Base-by-base conservation (phyloP, 2,329 filamentous ascomycete species). In the Ceratocystis papillata region DNA sequence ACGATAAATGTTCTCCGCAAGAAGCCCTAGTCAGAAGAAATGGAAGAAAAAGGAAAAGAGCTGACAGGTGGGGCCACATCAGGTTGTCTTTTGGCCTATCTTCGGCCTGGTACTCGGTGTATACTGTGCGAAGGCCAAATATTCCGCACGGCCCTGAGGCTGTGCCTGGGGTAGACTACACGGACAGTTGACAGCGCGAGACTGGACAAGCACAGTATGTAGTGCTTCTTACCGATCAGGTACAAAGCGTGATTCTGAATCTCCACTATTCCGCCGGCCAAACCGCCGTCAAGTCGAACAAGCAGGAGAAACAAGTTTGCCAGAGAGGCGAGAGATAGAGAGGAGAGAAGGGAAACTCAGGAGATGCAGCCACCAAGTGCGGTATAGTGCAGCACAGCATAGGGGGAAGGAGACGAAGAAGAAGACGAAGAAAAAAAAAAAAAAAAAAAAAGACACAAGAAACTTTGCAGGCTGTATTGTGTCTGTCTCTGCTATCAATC, bases 201-300 rank as follows among this genome's bases (percentile, higher is more conserved):
- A 57, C 53, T 30, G 28, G 53, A 28, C 20, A 28, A 30, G 53
- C 53, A 57, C 53, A 57, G 53, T 57, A 8, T 28, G 12, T 12
- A 30, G 30, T 57, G 53, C 7, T 57, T 30, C 53, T 5, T 17
- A 57, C 22, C 53, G 10, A 30, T 10, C 53, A 57, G 53, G 53
- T 57, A 62, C 8, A 44, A 62, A 62, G 45, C 10, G 10, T 12
- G n/a, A 22, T 22, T 44, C 2, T 12, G 28, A 6, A 62, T 44
- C 15, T 46, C 44, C 60, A 83, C 80, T 80, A 81, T 82, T 81
- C 77, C 75, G 79, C 80, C 80, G 80, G 79, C 76, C 74, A 82
- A 79, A 80, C 74, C 78, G 80, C 80, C 80, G 80, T 76, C 73
- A 74, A 72, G 74, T 73, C 74, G 74, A 75, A 75, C 74, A 75